phyloP scores from a whole-genome alignment of 768 basidiomycete species.

The Mycena rosella region DNA sequence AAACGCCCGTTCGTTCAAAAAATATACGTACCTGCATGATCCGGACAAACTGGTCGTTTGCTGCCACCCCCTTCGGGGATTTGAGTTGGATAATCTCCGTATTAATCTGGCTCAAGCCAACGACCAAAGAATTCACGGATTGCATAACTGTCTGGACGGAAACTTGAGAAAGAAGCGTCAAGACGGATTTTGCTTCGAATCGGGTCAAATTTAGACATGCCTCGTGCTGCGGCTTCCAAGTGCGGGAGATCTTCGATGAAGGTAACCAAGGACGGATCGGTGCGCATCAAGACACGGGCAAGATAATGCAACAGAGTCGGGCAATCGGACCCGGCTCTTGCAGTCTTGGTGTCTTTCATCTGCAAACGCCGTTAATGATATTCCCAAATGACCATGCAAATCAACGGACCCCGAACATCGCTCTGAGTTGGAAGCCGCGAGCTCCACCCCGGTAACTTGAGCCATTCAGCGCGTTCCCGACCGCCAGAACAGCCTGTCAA shows the following conservation, averaged over 20 bases:
- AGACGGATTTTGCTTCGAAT: neutral
- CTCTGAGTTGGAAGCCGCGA: conserved; percentile 86
- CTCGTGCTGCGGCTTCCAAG: conserved; percentile 85
- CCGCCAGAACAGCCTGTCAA: conserved; percentile 76
- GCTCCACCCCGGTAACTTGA: conserved; percentile 89
- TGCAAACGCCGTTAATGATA: conserved; percentile 45
- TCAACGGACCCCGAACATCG: conserved; percentile 77
- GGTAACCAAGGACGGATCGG: conserved; percentile 71
- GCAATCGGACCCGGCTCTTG: conserved; percentile 73
- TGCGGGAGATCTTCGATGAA: conserved; percentile 88
- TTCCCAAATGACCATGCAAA: neutral
- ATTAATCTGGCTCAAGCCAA: conserved; percentile 69
- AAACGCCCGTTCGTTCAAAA: neutral
- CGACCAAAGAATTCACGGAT: conserved; percentile 67
- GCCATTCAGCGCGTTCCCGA: conserved; percentile 88
- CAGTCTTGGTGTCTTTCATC: conserved; percentile 89
- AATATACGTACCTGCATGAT: conserved; percentile 78
- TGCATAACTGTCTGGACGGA: conserved; percentile 77
- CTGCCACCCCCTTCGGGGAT: conserved; percentile 43
- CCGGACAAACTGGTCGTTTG: conserved; percentile 71
- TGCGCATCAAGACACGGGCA: conserved; percentile 78
- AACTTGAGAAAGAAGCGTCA: conserved; percentile 56
- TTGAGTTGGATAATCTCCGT: conserved; percentile 65
- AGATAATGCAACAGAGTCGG: conserved; percentile 94
- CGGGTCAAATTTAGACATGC: conserved; percentile 60